Evolutionary conservation across 805 yeast genomes (phyloP).

Genomic region (Metschnikowia lochheadii): DNA sequence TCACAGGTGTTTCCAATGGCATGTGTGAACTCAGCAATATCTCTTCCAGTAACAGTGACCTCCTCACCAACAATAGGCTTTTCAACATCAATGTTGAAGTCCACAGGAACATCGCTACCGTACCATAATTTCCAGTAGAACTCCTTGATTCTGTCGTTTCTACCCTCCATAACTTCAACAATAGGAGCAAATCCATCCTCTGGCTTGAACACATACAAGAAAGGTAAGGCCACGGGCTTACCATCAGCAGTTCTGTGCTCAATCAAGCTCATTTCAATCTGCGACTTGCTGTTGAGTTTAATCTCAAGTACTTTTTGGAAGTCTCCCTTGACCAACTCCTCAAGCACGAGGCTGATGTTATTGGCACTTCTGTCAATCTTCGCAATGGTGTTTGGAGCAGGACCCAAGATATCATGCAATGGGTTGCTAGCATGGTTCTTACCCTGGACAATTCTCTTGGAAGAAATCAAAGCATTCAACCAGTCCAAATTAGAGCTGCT

Average conservation of each 20-base stretch:
- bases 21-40: slow-evolving; percentile 88
- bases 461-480: slow-evolving; percentile 86
- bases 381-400: slow-evolving; percentile 55
- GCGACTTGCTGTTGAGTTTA: slow-evolving; percentile 43
- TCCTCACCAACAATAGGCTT: slow-evolving; percentile 67
- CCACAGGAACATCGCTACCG: slow-evolving; percentile 55
- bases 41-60: slow-evolving; percentile 65
- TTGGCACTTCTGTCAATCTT: slow-evolving; percentile 54
- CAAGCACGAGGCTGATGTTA: slow-evolving; percentile 59
- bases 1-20: slow-evolving; percentile 97
- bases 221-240: slow-evolving; percentile 67
- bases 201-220: slow-evolving; percentile 76
- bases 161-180: slow-evolving; percentile 79
- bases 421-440: slow-evolving; percentile 76
- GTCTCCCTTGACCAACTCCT: slow-evolving; percentile 71
- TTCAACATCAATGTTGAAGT: slow-evolving; percentile 68
- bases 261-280: slow-evolving; percentile 69
- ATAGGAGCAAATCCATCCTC: slow-evolving; percentile 95
- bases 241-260: slow-evolving; percentile 85
- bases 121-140: slow-evolving; percentile 99
- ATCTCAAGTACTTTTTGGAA: slow-evolving; percentile 63
- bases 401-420: slow-evolving; percentile 73
- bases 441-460: slow-evolving; percentile 82
- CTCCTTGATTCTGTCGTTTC: slow-evolving; percentile 89
- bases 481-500: slow-evolving; percentile 80